Percentiles rank a stretch among this genome's conserved stretches.
phyloP scores from a whole-genome alignment of 129 eudicot genomes.

The Pittosporum tobira region DNA sequence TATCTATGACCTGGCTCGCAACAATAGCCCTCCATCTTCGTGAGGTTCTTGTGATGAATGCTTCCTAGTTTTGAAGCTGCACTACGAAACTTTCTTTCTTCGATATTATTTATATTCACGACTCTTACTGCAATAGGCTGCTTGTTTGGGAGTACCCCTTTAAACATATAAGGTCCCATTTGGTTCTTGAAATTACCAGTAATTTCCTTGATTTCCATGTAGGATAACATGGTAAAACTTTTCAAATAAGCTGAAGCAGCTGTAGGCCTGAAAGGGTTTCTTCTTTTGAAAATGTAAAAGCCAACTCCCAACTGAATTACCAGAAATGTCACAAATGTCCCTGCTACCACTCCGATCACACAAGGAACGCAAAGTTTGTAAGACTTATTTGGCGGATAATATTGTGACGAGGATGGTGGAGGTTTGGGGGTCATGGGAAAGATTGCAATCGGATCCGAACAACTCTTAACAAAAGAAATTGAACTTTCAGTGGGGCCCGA shows the following conservation, averaged over 20 bases:
- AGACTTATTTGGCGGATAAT: slow-evolving; percentile 5
- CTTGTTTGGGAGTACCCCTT: slow-evolving; percentile 41
- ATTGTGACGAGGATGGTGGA: slow-evolving; percentile 19
- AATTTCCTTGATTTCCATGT: slow-evolving; percentile 33
- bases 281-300: slow-evolving; percentile 26
- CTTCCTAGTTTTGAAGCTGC: slow-evolving; percentile 40
- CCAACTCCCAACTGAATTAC: slow-evolving; percentile 38
- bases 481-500: slow-evolving; percentile 29
- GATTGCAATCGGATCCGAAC: slow-evolving; percentile 53
- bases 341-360: slow-evolving; percentile 38
- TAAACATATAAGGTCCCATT: slow-evolving; percentile 36
- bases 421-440: slow-evolving; percentile 29
- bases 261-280: slow-evolving; percentile 7
- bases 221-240: slow-evolving; percentile 31
- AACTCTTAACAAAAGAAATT: slow-evolving; percentile 46
- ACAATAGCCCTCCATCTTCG: slow-evolving; percentile 55
- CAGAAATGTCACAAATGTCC: slow-evolving; percentile 29
- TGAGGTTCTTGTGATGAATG: slow-evolving; percentile 53
- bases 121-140: slow-evolving; percentile 45
- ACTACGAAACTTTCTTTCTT: slow-evolving; percentile 38
- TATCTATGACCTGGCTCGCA: slow-evolving; percentile 41
- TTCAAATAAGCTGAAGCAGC: slow-evolving; percentile 22
- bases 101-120: slow-evolving; percentile 22
- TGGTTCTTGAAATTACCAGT: slow-evolving; percentile 48
- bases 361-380: slow-evolving; percentile 32